Base-by-base conservation (phyloP, 768 basidiomycete genomes). In the Macrolepiota fuliginosa region DNA sequence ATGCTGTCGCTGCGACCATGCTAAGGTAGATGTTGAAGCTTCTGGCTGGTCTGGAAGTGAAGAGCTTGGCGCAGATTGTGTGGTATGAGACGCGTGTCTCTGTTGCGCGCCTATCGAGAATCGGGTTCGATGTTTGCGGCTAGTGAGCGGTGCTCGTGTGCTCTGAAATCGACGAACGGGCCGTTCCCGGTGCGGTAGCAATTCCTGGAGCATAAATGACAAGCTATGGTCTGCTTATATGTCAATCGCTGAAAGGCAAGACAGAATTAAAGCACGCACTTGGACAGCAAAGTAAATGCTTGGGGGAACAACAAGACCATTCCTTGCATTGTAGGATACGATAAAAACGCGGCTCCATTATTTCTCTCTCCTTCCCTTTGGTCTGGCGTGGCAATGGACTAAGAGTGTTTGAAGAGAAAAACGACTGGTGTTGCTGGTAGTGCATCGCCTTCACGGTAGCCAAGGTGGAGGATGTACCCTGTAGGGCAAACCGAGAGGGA, bases 251-350 rank as follows among this genome's bases (percentile, higher is more conserved):
- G 22, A 51, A 29, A 15, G 37, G 50, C 46, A 25, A n/a, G 50
- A 58, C 4, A 17, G 39, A 32, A 54, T 35, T 50, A 58, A 47
- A 63, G 56, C 39, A 77, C 79, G 66, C 70, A 84, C 84, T 73
- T 66, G 81, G 76, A 68, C 79, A 81, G 76, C 78, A 82, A 6
- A 81, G 65, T 2, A 80, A 77, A 67, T 84, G 80, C 54, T 75
- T 78, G 55, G 74, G 71, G 24, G 68, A 57, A 54, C 77, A 74
- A 70, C 77, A 83, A 57, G 80, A 78, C 76, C 82, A 80, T 64
- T 77, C 79, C 59, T 77, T 72, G 67, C 76, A 79, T 55, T 73
- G 72, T 45, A 72, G 68, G n/a, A 75, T 69, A 65, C 69, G 50
- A 53, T 69, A 64, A 37, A 66, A 61, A 37, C 68, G 64, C 47